Evolutionary conservation across 1,284 basidiomycete species (phyloP).

Genomic region (Rhodotorula sp.): DNA sequence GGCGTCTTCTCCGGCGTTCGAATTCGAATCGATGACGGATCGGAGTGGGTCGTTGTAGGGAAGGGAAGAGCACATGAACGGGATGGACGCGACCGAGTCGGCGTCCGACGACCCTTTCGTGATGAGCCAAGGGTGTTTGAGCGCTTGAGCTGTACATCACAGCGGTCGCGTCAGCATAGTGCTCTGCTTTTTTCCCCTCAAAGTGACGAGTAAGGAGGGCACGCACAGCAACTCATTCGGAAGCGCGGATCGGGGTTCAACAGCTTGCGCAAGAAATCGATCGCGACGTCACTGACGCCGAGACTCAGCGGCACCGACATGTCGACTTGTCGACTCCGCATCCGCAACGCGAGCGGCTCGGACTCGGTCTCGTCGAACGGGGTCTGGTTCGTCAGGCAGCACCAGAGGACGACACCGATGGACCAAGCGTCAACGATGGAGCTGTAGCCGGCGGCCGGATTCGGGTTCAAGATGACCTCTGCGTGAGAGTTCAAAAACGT

Average conservation of each 20-base stretch:
- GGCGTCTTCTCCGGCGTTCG: not conserved
- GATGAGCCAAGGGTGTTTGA: conserved; percentile 67
- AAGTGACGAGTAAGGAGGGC: not conserved
- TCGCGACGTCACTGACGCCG: conserved; percentile 51
- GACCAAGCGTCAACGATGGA: conserved; percentile 89
- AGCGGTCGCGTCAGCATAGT: not conserved
- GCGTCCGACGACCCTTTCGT: conserved; percentile 2
- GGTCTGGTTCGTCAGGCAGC: conserved; percentile 67
- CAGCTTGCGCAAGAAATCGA: conserved; percentile 56
- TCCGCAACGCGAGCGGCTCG: conserved; percentile 51
- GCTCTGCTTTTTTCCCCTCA: not conserved
- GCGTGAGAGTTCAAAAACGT: not conserved
- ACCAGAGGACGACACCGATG: conserved; percentile 85
- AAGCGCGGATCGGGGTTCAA: conserved; percentile 57
- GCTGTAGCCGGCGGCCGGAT: conserved; percentile 67
- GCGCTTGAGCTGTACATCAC: conserved; percentile 52
- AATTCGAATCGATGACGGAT: not conserved
- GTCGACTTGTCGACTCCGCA: conserved; percentile 39
- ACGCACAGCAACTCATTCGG: conserved; percentile 59
- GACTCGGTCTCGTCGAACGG: conserved; percentile 67
- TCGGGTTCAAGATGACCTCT: conserved; percentile 74
- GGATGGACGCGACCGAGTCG: not conserved
- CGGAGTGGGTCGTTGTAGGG: conserved; percentile 15
- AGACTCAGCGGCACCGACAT: conserved; percentile 27
- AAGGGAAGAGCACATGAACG: conserved; percentile 13